Evolutionary conservation across 2,329 filamentous ascomycete species (phyloP).

Genomic region (Colletotrichum abscissum): DNA sequence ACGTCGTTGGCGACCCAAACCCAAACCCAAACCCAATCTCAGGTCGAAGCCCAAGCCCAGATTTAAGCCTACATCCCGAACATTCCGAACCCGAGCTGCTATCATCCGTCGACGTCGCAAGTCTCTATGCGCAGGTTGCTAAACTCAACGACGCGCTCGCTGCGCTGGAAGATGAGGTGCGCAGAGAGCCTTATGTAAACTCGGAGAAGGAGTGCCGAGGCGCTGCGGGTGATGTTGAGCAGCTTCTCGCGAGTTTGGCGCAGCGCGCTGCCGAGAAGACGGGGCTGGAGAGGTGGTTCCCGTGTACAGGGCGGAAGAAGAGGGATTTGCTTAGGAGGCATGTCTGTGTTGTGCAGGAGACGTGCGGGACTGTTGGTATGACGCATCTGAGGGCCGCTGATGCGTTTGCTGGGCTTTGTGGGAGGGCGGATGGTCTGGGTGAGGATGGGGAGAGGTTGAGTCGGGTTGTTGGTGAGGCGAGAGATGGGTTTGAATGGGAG

Average conservation of each 20-base stretch:
- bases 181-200: neutral
- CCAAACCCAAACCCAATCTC: neutral
- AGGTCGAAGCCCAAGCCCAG: neutral
- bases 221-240: neutral
- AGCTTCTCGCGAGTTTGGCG: neutral
- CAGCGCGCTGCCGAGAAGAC: neutral
- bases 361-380: neutral
- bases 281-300: neutral
- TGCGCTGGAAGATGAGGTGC: neutral
- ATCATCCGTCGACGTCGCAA: neutral
- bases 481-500: neutral
- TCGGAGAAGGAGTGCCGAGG: neutral
- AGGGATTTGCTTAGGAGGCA: neutral
- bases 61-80: too few relatives aligned
- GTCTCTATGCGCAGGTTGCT: neutral
- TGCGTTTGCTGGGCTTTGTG: neutral
- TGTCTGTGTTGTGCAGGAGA: neutral
- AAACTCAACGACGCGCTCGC: neutral
- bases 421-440: neutral
- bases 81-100: too few relatives aligned
- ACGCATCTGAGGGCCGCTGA: neutral
- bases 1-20: neutral
- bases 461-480: neutral
- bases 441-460: neutral
- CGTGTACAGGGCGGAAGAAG: neutral